phyloP scores from a whole-genome alignment of 2,329 filamentous ascomycete genomes.

The Cryoendolithus antarcticus region DNA sequence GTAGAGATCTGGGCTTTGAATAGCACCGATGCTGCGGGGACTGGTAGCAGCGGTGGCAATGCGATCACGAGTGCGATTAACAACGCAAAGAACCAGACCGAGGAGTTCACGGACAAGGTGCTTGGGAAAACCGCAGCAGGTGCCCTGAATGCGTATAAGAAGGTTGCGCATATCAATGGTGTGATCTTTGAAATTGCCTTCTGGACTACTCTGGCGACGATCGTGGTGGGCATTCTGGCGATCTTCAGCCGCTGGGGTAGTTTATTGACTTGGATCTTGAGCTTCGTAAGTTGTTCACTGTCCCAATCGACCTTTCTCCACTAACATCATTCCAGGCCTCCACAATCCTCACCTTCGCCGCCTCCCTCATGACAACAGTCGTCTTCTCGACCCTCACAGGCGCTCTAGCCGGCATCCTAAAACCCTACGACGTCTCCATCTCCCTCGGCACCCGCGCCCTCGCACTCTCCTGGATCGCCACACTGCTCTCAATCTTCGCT shows the following conservation, averaged over 20 bases:
- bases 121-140: constrained; percentile 56
- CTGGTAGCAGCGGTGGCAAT: constrained; percentile 10
- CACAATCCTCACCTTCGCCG: constrained; percentile 47
- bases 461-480: constrained; percentile 63
- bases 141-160: constrained; percentile 60
- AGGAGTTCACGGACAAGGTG: constrained; percentile 19
- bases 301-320: constrained; percentile 14
- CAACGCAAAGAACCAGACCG: constrained; percentile 40
- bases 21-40: constrained; percentile 30
- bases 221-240: constrained; percentile 69
- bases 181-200: constrained; percentile 67
- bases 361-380: constrained; percentile 62
- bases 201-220: constrained; percentile 54
- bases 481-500: constrained; percentile 61
- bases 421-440: constrained; percentile 59
- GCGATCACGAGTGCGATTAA: constrained; percentile 24
- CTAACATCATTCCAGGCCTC: constrained; percentile 27
- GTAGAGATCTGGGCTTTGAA: constrained; percentile 55
- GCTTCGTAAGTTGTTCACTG: constrained; percentile 44
- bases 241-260: constrained; percentile 73
- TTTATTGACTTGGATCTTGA: constrained; percentile 68
- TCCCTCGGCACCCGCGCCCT: constrained; percentile 59
- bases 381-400: constrained; percentile 59
- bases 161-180: constrained; percentile 69
- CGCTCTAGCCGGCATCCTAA: constrained; percentile 53